These are phyloP conservation scores for Verbascum thapsus DNA, from an alignment of 257 asterid genomes.

Conservation along the genomic window DNA sequence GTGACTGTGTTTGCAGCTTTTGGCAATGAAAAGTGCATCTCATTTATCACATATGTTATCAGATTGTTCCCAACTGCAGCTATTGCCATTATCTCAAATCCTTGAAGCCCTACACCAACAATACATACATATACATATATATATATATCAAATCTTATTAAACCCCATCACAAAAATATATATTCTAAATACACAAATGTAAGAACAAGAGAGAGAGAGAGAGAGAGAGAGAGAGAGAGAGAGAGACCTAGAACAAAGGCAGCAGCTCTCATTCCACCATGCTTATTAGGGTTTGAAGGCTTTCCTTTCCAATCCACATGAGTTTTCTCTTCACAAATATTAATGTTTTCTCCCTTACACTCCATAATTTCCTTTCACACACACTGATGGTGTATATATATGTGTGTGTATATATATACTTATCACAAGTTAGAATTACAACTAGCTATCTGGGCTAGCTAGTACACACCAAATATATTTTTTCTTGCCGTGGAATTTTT, in stretches of 20 bases:
- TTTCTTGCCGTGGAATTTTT: background rate
- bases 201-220: background rate
- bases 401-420: background rate
- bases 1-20: conserved; percentile 86
- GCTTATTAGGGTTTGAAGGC: conserved; percentile 68
- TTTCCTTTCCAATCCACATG: conserved; percentile 88
- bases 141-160: no score
- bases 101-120: conserved; percentile 73
- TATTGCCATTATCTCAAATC: conserved; percentile 94
- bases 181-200: background rate
- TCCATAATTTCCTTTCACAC: conserved; percentile 19
- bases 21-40: conserved; percentile 91
- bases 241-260: conserved; percentile 70
- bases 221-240: conserved; percentile 26
- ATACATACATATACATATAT: background rate
- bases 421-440: background rate
- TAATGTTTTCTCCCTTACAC: conserved; percentile 26
- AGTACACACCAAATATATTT: conserved; percentile 7
- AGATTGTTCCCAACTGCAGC: conserved; percentile 97
- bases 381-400: background rate
- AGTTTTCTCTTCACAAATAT: conserved; percentile 21
- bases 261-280: conserved; percentile 89
- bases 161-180: no score
- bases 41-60: conserved; percentile 81
- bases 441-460: background rate